Percentiles rank a stretch among this genome's conserved stretches.
Conservation (phyloP, 768 basidiomycete genomes). For the Lenzites betulinus region DNA sequence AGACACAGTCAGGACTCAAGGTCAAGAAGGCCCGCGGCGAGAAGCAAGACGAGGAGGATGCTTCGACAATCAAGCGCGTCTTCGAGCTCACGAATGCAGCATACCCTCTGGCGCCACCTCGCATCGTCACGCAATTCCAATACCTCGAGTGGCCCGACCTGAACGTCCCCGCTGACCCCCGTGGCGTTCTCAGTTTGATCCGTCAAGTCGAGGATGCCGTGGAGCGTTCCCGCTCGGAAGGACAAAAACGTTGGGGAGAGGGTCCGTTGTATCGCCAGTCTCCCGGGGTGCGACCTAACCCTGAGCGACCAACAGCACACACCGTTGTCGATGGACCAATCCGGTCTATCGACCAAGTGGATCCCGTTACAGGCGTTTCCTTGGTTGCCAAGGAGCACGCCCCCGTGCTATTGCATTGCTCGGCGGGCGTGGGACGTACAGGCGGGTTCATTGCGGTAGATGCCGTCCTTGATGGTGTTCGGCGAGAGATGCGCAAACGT, state of each 20-base stretch:
- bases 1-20: constrained; percentile 6
- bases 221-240: constrained; percentile 24
- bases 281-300: neutral
- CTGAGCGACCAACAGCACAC: neutral
- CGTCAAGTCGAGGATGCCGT: constrained; percentile 57
- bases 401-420: constrained; percentile 84
- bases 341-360: constrained; percentile 40
- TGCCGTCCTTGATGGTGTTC: constrained; percentile 76
- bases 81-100: constrained; percentile 69
- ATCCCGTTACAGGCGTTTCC: constrained; percentile 57
- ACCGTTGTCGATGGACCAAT: neutral
- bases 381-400: constrained; percentile 51
- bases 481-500: constrained; percentile 52
- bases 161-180: constrained; percentile 87
- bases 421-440: constrained; percentile 93
- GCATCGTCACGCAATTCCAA: constrained; percentile 85
- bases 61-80: constrained; percentile 51
- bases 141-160: constrained; percentile 97
- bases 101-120: constrained; percentile 58
- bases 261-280: constrained; percentile 24
- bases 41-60: constrained; percentile 7
- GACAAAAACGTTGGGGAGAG: constrained; percentile 27
- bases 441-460: constrained; percentile 93
- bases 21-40: constrained; percentile 12
- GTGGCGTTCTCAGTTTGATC: constrained; percentile 73